Base-by-base conservation (phyloP, 495 filamentous ascomycete species). In the Talaromyces wortmannii region DNA sequence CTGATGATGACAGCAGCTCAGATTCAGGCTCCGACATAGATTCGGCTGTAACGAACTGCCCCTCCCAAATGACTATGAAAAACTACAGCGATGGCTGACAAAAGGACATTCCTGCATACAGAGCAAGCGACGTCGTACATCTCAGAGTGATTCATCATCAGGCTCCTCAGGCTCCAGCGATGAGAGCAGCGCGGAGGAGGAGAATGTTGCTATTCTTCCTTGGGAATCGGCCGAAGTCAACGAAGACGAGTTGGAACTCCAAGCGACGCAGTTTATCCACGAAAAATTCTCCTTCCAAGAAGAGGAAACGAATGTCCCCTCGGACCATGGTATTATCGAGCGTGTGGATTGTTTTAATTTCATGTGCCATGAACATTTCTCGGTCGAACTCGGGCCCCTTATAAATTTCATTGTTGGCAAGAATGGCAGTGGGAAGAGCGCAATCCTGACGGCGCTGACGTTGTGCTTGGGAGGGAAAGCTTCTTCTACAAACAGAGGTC, bases 381-480 rank as follows among this genome's bases (percentile, higher is more conserved):
- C 85, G 52, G 86, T 95, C 48, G 80, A 87, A 42, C 76, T 99
- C 15, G 92, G 94, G 0, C 92, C 94, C 0, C 78, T 96, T 5
- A 94, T 97, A 60, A 99, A 97, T 67, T 99, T 97, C 69, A 91
- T 99, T 50, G 90, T 96, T 53, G 94, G 94, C 3, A 90, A 95
- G 63, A 99, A 99, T 67, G 94, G 94, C 43, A 97, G 94, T 63
- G 94, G 94, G n/a, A 99, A 99, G 73, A 97, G 92, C 66, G 94
- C 94, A 18, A 85, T 97, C 17, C 72, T 99, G n/a, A 97, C 94
- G 2, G 94, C 90, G 6, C 83, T 99, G 53, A 97, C 91, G 0
- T 76, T 99, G 31, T 97, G 95, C 62, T 78, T 99, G 7, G 95
- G 94, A 36, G 94, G 90, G 3, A 97, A 96, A 67, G 90, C 92